Evolutionary conservation across 371 early-diverging fungal genomes (phyloP), one percentile per base, ranked within the genome.

Genomic region (Mucor plumbeus): DNA sequence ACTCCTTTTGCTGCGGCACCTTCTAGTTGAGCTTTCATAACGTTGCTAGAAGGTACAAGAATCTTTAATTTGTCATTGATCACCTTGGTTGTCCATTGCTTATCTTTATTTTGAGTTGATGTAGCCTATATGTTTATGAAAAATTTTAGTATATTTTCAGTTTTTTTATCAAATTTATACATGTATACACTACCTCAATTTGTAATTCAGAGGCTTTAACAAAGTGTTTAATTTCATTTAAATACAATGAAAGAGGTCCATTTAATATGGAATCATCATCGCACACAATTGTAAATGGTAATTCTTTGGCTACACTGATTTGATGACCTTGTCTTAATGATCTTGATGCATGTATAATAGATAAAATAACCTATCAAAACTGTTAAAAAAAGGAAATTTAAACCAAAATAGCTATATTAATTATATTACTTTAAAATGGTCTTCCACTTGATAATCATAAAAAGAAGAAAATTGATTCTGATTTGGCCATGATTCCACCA

Each of bases 261-360:
- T 65, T 72, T 13, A 81, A 36, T 19, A 81, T 58, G 26, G 65
- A 65, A 5, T 67, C 15, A 34, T 85, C 80, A 34, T 66, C 68
- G 48, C 77, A 78, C 71, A 81, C 78, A 50, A 90, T 80, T 0
- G 67, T 82, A 63, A 88, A 85, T 4, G 88, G 86, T 41, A 88
- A 58, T 26, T 74, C 72, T 35, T 81, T 75, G 21, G 79, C 71
- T 26, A 85, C 73, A 59, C 85, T 82, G 33, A 88, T 83, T 63
- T 85, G 86, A 57, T 90, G 81, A n/a, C 79, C 79, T 65, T 90
- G 88, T 17, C 90, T 82, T 33, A 90, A 54, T 1, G 90, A 87
- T 31, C 90, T 77, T 11, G 87, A 84, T 14, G 88, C 90, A 59
- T 85, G 88, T n/a, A 90, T 86, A 36, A 90, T 76, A 14, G 78